These are phyloP conservation scores for Talaromyces sp. DNA, from an alignment of 2,329 filamentous ascomycete species.

Conservation along the genomic window DNA sequence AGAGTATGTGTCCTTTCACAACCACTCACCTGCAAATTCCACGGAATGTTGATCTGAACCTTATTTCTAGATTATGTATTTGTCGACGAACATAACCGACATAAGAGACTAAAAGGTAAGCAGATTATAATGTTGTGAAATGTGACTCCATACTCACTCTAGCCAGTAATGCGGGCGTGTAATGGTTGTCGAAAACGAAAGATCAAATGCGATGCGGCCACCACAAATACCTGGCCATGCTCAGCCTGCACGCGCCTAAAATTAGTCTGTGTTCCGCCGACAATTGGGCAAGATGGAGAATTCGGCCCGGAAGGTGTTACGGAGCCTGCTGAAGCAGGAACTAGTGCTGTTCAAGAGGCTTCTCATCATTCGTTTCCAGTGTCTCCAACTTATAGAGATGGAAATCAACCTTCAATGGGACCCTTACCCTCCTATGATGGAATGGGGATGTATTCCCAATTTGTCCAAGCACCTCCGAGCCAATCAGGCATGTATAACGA, in stretches of 20 bases:
- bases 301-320: conserved; percentile 28
- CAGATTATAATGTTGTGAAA: neutral
- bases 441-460: conserved; percentile 46
- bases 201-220: conserved; percentile 97
- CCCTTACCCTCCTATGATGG: conserved; percentile 48
- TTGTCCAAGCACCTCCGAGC: conserved; percentile 31
- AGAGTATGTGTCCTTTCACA: conserved; percentile 64
- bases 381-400: conserved; percentile 47
- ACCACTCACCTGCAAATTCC: neutral
- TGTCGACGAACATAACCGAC: conserved; percentile 96
- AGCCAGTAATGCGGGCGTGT: conserved; percentile 89
- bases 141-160: conserved; percentile 7
- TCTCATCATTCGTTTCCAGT: conserved; percentile 58
- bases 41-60: conserved; percentile 1
- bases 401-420: conserved; percentile 56
- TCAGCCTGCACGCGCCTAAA: conserved; percentile 91
- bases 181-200: conserved; percentile 93
- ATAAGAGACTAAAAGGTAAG: conserved; percentile 91
- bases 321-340: conserved; percentile 29
- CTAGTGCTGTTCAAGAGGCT: conserved; percentile 46
- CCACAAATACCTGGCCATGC: conserved; percentile 96
- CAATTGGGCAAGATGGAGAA: conserved; percentile 71
- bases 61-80: conserved; percentile 89
- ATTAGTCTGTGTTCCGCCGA: conserved; percentile 88
- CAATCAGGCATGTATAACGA: conserved; percentile 36